phyloP scores from a whole-genome alignment of 176 grass and related monocot genomes.

The Rhipidocladum racemiflorum region DNA sequence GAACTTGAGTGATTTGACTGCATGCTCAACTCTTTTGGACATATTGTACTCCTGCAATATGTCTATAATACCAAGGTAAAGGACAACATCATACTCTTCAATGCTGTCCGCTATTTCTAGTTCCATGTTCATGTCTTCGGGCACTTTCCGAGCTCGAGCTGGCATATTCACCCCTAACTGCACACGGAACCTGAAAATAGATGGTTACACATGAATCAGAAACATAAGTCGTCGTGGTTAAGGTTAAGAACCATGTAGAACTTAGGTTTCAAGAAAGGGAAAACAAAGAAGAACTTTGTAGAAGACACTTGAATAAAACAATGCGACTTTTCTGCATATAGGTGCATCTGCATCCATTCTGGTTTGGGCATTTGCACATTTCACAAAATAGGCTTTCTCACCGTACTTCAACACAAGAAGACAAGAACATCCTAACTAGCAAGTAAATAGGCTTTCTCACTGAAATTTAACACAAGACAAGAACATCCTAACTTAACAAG shows the following conservation, averaged over 20 bases:
- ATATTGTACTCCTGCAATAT: conserved; percentile 85
- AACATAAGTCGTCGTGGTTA: not conserved
- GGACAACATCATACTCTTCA: conserved; percentile 79
- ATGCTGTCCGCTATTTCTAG: conserved; percentile 34
- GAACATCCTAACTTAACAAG: not conserved
- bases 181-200: conserved; percentile 73
- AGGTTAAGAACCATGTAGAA: not conserved
- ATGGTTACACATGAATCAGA: not conserved
- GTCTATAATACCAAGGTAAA: conserved; percentile 98
- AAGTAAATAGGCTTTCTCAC: not conserved
- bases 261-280: not conserved
- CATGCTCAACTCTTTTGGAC: conserved; percentile 81
- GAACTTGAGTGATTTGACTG: conserved; percentile 82
- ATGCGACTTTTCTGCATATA: not conserved
- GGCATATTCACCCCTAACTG: conserved; percentile 97
- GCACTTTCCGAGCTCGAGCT: conserved; percentile 64
- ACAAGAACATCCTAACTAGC: not conserved
- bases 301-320: not conserved
- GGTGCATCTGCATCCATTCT: not conserved
- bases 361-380: not conserved
- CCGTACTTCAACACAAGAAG: not conserved
- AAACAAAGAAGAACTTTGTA: not conserved
- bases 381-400: not conserved
- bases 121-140: conserved; percentile 31
- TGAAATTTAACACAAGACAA: not conserved